These are phyloP conservation scores for Psilocybe cyanescens DNA, from an alignment of 768 basidiomycete species.

Conservation along the genomic window DNA sequence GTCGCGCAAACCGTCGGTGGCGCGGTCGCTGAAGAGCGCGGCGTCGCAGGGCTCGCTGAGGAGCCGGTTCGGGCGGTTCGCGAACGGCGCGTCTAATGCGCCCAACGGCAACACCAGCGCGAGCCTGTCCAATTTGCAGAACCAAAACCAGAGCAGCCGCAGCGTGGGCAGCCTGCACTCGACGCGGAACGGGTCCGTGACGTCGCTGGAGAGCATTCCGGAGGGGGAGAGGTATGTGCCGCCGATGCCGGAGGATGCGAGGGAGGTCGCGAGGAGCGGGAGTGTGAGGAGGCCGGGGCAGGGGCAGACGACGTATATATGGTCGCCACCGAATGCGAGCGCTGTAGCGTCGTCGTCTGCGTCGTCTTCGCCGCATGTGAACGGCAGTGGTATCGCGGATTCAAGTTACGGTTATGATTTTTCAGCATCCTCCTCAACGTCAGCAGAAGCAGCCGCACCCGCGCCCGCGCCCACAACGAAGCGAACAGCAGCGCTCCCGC, in stretches of 20 bases:
- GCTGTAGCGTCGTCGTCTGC: not conserved
- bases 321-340: not conserved
- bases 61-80: not conserved
- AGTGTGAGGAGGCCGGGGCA: not conserved
- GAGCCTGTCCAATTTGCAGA: not conserved
- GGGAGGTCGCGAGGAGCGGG: not conserved
- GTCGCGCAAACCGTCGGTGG: not conserved
- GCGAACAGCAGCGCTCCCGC: constrained; percentile 37
- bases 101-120: not conserved
- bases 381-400: too few relatives aligned
- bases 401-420: too few relatives aligned
- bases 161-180: not conserved
- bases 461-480: not conserved
- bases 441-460: too few relatives aligned
- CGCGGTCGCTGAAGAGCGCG: constrained; percentile 4
- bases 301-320: not conserved
- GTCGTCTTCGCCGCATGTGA: not conserved
- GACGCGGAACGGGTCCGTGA: constrained; percentile 7
- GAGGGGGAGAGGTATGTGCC: constrained; percentile 13
- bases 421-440: too few relatives aligned
- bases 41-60: constrained; percentile 8
- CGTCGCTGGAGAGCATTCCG: constrained; percentile 28
- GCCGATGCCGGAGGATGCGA: constrained; percentile 2
- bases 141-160: not conserved
- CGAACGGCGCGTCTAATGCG: not conserved